Evolutionary conservation across 2,329 filamentous ascomycete genomes (phyloP).

Genomic region (Trichoderma atroviride): DNA sequence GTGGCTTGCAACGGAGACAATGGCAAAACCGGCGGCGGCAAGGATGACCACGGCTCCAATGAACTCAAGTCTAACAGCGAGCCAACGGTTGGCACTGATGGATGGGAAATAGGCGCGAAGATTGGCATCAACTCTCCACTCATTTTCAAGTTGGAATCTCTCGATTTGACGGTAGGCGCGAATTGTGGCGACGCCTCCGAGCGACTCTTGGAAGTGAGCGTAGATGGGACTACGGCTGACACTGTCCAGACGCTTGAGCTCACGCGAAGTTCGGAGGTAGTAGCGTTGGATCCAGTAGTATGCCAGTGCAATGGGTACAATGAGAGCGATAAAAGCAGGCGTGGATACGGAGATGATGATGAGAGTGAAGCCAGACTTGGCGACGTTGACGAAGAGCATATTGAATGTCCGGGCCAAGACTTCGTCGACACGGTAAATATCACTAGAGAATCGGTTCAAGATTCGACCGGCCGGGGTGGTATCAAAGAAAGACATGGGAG

Average conservation of each 20-base stretch:
- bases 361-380: slow-evolving; percentile 79
- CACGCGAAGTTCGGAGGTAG: slow-evolving; percentile 92
- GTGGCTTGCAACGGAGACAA: slow-evolving; percentile 74
- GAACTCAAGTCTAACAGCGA: slow-evolving; percentile 92
- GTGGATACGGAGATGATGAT: slow-evolving; percentile 80
- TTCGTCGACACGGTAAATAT: slow-evolving; percentile 84
- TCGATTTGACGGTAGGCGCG: slow-evolving; percentile 89
- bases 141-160: slow-evolving; percentile 88
- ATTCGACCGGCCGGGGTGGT: slow-evolving; percentile 96
- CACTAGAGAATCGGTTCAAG: slow-evolving; percentile 89
- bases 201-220: slow-evolving; percentile 96
- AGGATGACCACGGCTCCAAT: slow-evolving; percentile 94
- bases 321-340: slow-evolving; percentile 77
- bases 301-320: slow-evolving; percentile 76
- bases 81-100: slow-evolving; percentile 91
- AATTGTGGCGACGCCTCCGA: slow-evolving; percentile 92
- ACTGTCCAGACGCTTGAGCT: slow-evolving; percentile 94
- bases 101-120: slow-evolving; percentile 93
- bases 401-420: slow-evolving; percentile 96
- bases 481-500: slow-evolving; percentile 98
- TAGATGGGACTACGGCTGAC: slow-evolving; percentile 95
- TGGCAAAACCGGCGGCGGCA: slow-evolving; percentile 77
- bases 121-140: slow-evolving; percentile 96
- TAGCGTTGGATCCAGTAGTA: slow-evolving; percentile 97
- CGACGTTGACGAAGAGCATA: slow-evolving; percentile 83